Conservation (phyloP, 441 rosid species). For the Jatropha multifida region DNA sequence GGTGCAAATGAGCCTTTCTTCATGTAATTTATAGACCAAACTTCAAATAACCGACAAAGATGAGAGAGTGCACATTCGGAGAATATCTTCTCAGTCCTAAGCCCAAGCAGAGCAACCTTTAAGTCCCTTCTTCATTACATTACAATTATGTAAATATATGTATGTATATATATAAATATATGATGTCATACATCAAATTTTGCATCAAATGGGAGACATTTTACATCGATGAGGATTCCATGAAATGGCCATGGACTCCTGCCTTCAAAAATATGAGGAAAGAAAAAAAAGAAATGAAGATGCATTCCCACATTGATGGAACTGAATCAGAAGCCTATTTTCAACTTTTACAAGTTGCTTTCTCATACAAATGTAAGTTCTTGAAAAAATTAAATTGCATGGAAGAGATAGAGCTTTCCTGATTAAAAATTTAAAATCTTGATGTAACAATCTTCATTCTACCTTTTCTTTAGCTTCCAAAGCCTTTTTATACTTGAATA, state of each 20-base stretch:
- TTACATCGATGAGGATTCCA: constrained; percentile 14
- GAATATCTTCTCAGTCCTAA: no score
- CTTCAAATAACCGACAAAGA: no score
- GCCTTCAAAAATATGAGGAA: not conserved
- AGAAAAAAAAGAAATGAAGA: not conserved
- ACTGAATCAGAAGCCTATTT: constrained; percentile 12
- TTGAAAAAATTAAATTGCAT: not conserved
- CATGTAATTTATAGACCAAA: no score
- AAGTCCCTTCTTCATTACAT: no score
- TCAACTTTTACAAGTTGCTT: constrained; percentile 4
- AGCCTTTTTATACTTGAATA: not conserved
- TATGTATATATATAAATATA: not conserved
- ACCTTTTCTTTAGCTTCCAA: not conserved
- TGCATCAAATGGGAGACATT: constrained; percentile 23
- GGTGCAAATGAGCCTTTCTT: no score
- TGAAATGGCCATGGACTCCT: constrained; percentile 13
- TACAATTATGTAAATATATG: not conserved
- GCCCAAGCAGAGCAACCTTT: no score
- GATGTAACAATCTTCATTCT: not conserved
- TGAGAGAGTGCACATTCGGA: no score
- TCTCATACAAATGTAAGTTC: not conserved
- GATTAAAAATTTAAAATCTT: not conserved
- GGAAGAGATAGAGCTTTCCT: constrained; percentile 14
- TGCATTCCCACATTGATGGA: constrained; percentile 11
- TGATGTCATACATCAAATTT: constrained; percentile 16